These are phyloP conservation scores for Aspergillus sp. DNA, from an alignment of 2,329 filamentous ascomycete genomes.

Conservation along the genomic window DNA sequence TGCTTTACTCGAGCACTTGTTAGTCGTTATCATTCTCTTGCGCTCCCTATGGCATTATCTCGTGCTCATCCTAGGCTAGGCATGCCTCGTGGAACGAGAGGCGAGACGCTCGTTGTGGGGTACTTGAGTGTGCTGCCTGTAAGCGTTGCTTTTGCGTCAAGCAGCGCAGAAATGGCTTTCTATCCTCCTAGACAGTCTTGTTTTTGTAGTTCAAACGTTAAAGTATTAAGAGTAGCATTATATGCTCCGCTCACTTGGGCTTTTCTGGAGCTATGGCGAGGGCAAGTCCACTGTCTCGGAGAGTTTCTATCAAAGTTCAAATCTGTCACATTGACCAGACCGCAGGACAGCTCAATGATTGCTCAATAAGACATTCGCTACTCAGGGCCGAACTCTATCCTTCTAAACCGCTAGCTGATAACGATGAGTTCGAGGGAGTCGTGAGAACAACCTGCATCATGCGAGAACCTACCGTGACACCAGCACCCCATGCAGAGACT, in stretches of 20 bases:
- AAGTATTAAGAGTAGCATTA: neutral
- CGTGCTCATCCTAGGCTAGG: neutral
- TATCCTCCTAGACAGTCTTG: neutral
- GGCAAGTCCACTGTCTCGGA: neutral
- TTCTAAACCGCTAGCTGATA: neutral
- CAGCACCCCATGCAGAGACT: neutral
- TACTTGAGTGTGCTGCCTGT: neutral
- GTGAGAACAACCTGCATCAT: neutral
- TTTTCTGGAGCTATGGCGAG: neutral
- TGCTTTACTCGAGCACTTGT: neutral
- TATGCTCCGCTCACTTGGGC: neutral
- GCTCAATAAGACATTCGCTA: neutral
- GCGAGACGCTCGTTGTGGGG: neutral
- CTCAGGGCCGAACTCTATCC: neutral
- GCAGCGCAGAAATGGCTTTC: neutral
- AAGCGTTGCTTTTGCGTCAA: neutral
- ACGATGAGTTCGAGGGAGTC: neutral
- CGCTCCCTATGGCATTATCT: neutral
- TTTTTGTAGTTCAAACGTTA: neutral
- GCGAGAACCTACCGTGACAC: neutral
- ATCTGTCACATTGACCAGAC: neutral
- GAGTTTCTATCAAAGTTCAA: neutral
- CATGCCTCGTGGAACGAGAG: neutral
- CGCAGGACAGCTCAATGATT: too few species aligned
- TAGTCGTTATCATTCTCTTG: neutral